Percentiles rank a stretch among this genome's conserved stretches.
Conservation (phyloP, 2,329 filamentous ascomycete species). For the Talaromyces funiculosus region DNA sequence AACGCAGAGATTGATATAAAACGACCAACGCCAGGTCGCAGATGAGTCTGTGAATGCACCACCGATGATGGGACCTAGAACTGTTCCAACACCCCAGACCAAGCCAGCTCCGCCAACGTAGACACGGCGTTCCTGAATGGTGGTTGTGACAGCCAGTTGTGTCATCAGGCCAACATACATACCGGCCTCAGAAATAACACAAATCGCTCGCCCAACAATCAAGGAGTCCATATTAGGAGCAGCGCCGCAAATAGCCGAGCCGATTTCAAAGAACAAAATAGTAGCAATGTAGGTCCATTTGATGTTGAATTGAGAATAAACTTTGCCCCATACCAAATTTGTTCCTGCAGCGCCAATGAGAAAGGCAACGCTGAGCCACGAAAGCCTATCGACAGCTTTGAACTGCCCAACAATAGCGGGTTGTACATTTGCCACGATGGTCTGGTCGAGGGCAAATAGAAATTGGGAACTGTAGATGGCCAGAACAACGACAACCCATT, state of each 20-base stretch:
- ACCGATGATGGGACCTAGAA: constrained; percentile 37
- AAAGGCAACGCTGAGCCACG: constrained; percentile 40
- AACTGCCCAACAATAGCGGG: constrained; percentile 37
- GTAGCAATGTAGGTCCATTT: constrained; percentile 6
- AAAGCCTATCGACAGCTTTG: constrained; percentile 31
- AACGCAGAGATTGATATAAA: constrained; percentile 27
- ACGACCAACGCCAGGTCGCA: constrained; percentile 28
- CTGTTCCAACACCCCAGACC: constrained; percentile 31
- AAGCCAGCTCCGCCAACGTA: constrained; percentile 32
- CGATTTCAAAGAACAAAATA: constrained; percentile 26
- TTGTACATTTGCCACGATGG: constrained; percentile 45
- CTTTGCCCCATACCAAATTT: background rate
- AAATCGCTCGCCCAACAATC: constrained; percentile 38
- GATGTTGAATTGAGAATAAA: background rate
- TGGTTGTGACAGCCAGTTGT: constrained; percentile 19
- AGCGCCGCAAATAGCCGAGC: constrained; percentile 39
- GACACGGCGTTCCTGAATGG: constrained; percentile 21
- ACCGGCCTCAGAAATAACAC: constrained; percentile 28
- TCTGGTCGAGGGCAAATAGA: constrained; percentile 34
- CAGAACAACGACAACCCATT: constrained; percentile 1
- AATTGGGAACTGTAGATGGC: background rate
- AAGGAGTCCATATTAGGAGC: constrained; percentile 43
- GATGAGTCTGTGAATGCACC: constrained; percentile 28
- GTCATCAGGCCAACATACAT: constrained; percentile 30
- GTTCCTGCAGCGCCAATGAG: constrained; percentile 30